Base-by-base conservation (phyloP, 164 flowering plant genomes). In the Hamamelis virginiana region DNA sequence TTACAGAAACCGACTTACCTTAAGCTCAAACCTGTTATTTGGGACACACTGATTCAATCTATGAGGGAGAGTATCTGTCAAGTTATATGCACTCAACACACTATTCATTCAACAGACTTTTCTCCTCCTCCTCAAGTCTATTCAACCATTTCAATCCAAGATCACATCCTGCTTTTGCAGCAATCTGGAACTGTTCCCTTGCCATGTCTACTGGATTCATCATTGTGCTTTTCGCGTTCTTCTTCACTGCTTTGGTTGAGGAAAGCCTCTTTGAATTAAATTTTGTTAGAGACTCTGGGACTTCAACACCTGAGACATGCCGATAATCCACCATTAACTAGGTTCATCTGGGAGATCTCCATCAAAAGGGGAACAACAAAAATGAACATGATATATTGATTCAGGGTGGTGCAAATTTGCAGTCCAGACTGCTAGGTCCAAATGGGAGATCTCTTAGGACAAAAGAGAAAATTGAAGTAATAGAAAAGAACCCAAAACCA, bases 111-210 rank as follows among this genome's bases (percentile, higher is more conserved):
- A 66, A 50, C 52, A 83, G 45, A 10, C 59, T 86, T 69, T 80
- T 79, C 75, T 87, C 92, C 76, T 81, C 90, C 69, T 89, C 89
- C 64, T 86, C 90, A 0, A 94, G 80, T 59, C 85, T 80, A 65
- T 84, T 72, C 72, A 92, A 74, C 98, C 98, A 94, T 77, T 75
- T 85, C 25, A 92, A 75, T 63, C 95, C 98, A 62, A 94, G 93
- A 78, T 90, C 89, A 69, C 86, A 91, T 62, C 94, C 97, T 28
- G 89, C 89, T 59, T 79, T 81, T 18, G 95, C 97, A 67, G 97
- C 98, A 50, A 80, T 80, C 70, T 87, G 75, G 64, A 94, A 92
- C 68, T 85, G 90, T 70, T 86, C 75, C 62, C 71, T 90, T 22
- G 97, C 97, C 84, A 82, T 62, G 72, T 85, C 89, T 15, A 83